A percentile compares a stretch with the other conserved stretches of the same genome.
Evolutionary conservation across 805 yeast species (phyloP).

Genomic region (Kuraishia hungarica): DNA sequence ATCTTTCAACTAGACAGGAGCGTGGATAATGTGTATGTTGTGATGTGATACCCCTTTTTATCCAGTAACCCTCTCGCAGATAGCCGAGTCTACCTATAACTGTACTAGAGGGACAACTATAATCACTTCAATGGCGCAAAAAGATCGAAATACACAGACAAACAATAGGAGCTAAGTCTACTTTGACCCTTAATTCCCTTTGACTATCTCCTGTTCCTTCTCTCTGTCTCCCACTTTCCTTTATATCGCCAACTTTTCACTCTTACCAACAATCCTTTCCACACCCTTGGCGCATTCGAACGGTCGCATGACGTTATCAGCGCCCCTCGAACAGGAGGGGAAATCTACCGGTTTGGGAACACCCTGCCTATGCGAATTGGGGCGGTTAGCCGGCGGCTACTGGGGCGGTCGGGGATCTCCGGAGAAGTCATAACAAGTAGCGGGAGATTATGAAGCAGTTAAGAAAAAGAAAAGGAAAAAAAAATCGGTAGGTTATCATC

Average conservation of each 20-base stretch:
- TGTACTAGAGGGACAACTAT: too few species aligned
- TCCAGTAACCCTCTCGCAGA: too few species aligned
- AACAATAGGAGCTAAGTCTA: not conserved
- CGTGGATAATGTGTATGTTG: too few species aligned
- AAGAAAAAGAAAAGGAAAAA: too few species aligned
- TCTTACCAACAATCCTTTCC: not conserved
- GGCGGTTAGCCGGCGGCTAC: not conserved
- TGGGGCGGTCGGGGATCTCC: too few species aligned
- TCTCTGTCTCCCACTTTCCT: not conserved
- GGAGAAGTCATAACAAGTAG: too few species aligned
- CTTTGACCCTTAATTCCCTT: not conserved
- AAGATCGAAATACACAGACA: not conserved
- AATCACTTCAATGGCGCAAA: not conserved
- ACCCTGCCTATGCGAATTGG: not conserved
- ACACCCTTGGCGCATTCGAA: not conserved
- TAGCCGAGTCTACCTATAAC: too few species aligned
- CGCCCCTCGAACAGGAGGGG: too few species aligned
- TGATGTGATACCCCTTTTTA: too few species aligned
- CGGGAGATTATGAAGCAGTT: too few species aligned
- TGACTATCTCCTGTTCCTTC: not conserved
- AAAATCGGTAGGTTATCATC: too few species aligned
- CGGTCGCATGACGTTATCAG: not conserved
- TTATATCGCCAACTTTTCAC: not conserved
- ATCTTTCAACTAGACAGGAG: too few species aligned
- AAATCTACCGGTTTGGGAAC: not conserved